phyloP scores from a whole-genome alignment of 495 filamentous ascomycete species.

The Penicillium daleae region DNA sequence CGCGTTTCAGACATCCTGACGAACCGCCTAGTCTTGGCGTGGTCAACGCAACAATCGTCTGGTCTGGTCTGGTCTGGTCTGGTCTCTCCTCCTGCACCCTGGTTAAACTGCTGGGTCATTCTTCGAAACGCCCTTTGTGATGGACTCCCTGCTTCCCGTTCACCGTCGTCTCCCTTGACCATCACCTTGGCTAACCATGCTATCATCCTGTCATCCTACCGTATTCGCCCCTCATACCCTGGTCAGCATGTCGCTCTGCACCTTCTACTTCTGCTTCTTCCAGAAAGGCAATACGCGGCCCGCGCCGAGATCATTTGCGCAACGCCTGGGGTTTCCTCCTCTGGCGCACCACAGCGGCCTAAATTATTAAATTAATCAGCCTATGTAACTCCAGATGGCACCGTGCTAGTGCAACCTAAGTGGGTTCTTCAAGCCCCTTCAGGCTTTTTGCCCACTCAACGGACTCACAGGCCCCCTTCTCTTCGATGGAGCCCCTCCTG shows the following conservation, averaged over 20 bases:
- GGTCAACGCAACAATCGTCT: background rate
- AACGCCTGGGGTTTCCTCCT: background rate
- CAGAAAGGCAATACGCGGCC: conserved; percentile 25
- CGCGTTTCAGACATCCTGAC: conserved; percentile 14
- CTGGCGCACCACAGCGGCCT: conserved; percentile 1
- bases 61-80: background rate
- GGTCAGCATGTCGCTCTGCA: too few relatives aligned
- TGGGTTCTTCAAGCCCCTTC: conserved; percentile 20
- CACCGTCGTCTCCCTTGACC: background rate
- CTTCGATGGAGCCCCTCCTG: background rate
- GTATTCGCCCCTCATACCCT: too few relatives aligned
- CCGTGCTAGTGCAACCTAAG: conserved; percentile 1
- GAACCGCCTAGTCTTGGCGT: background rate
- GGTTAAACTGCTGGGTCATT: background rate
- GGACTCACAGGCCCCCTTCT: background rate
- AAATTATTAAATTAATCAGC: conserved; percentile 6
- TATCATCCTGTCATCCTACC: background rate
- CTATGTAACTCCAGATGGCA: conserved; percentile 4
- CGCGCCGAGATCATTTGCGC: conserved; percentile 21
- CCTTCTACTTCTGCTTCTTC: conserved; percentile 7
- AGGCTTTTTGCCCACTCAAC: background rate
- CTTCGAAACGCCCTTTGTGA: background rate
- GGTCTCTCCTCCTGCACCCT: conserved; percentile 2
- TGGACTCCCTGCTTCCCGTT: too few relatives aligned
- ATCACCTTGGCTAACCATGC: too few relatives aligned